Evolutionary conservation across 768 basidiomycete species (phyloP), one percentile per base, ranked within the genome.

Genomic region (Artomyces pyxidatus): DNA sequence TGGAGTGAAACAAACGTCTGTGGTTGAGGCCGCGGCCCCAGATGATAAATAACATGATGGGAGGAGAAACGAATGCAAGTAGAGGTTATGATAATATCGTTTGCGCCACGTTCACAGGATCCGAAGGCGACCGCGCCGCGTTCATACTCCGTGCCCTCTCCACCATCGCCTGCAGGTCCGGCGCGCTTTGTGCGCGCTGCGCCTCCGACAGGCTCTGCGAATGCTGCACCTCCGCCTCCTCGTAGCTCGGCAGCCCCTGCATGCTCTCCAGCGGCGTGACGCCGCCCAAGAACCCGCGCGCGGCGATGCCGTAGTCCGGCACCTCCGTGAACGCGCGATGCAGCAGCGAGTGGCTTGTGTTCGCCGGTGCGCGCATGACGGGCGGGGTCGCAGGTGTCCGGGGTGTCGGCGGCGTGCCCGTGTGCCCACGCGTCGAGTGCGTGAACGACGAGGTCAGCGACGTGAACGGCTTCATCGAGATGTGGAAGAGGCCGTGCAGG

Each of bases 251-350:
- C 56, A 95, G 61, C 6, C 87, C 90, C 23, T 70, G 72, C 70
- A 84, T 73, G 58, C 85, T 84, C 58, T 74, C 74, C 59, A 92
- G 65, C 14, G 95, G 92, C 9, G 86, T 82, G n/a, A 94, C 83
- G 5, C 93, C 78, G 6, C 93, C 93, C 23, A 94, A 74, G 66
- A 94, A 95, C 6, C 92, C 93, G 12, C 85, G 72, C 52, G 84
- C 80, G 3, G 94, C 90, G 40, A 88, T 75, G 17, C 75, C 75
- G 64, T 98, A 98, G 56, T 88, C 81, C 1, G 95, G 95, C 16
- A 96, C 88, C 70, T 75, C 80, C 55, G 76, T 87, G 58, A 79
- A 83, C 41, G 80, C 78, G 19, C 81, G 74, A 54, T 79, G 78
- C 50, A 85, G 68, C 54, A 78, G 54, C 54, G 64, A 49, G 16